A percentile compares a stretch with the other conserved stretches of the same genome.
phyloP scores from a whole-genome alignment of 306 rosid genomes.

The Rubus parviflorus region DNA sequence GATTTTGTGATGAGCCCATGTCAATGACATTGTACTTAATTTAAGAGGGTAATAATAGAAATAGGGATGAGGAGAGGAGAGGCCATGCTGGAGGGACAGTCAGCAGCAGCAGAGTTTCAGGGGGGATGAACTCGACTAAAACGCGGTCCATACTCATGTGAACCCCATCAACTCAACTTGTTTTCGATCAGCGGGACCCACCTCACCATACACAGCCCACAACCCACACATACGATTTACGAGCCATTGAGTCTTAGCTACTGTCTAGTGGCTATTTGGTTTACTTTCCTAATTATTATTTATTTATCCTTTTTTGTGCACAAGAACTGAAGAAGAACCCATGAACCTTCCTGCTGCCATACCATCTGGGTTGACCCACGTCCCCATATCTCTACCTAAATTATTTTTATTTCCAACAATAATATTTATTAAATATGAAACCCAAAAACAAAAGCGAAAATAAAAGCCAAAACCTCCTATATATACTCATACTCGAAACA shows the following conservation, averaged over 20 bases:
- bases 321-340: not conserved
- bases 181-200: slow-evolving; percentile 43
- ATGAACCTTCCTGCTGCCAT: slow-evolving; percentile 68
- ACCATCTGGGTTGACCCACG: slow-evolving; percentile 58
- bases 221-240: slow-evolving; percentile 48
- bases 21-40: no score
- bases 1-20: no score
- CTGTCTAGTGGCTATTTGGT: not conserved
- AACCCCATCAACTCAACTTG: slow-evolving; percentile 86
- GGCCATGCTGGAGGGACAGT: slow-evolving; percentile 34
- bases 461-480: slow-evolving; percentile 32
- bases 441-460: not conserved
- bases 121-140: slow-evolving; percentile 86
- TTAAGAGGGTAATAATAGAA: not conserved
- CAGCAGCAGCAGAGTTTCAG: slow-evolving; percentile 55
- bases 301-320: not conserved
- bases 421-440: no score
- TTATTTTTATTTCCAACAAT: slow-evolving; percentile 1
- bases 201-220: slow-evolving; percentile 66
- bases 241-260: no score
- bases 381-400: slow-evolving; percentile 39
- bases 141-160: slow-evolving; percentile 85
- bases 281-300: not conserved
- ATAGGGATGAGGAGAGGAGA: not conserved
- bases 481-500: slow-evolving; percentile 55